Evolutionary conservation across 208 protist genomes (phyloP).

Genomic region (Leptomonas pyrrhocoris): DNA sequence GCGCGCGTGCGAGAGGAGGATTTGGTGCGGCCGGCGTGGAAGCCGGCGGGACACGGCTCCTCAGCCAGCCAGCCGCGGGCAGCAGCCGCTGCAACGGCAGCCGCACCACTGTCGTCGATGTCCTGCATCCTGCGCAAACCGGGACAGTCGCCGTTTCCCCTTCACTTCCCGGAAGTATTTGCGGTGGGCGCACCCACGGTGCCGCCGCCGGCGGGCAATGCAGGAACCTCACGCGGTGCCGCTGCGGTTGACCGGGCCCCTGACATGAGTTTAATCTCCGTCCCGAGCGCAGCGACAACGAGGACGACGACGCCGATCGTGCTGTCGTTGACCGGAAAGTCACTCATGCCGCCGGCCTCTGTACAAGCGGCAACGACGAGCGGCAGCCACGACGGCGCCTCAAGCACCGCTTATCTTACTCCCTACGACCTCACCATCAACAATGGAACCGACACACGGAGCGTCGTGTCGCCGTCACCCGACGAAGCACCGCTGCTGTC

Average conservation of each 20-base stretch:
- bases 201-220: not conserved
- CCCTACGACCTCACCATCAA: not conserved
- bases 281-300: not conserved
- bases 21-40: conserved; percentile 14
- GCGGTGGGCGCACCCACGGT: not conserved
- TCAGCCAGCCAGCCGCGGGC: not conserved
- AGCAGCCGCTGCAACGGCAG: not conserved
- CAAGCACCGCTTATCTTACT: too few relatives aligned
- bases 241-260: not conserved
- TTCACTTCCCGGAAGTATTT: conserved; percentile 6
- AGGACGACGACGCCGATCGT: conserved; percentile 5
- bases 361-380: not conserved
- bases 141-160: not conserved
- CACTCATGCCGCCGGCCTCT: not conserved
- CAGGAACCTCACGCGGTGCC: not conserved
- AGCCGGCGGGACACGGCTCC: too few relatives aligned
- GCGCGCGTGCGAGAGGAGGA: conserved; percentile 15
- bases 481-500: conserved; percentile 6
- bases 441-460: not conserved
- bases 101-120: not conserved
- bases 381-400: not conserved
- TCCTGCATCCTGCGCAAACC: not conserved
- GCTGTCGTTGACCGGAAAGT: conserved; percentile 13
- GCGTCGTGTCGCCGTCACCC: not conserved
- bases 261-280: conserved; percentile 1